Percentiles rank a stretch among this genome's conserved stretches.
Conservation (phyloP, 2,329 filamentous ascomycete species). For the Bipolaris bicolor region DNA sequence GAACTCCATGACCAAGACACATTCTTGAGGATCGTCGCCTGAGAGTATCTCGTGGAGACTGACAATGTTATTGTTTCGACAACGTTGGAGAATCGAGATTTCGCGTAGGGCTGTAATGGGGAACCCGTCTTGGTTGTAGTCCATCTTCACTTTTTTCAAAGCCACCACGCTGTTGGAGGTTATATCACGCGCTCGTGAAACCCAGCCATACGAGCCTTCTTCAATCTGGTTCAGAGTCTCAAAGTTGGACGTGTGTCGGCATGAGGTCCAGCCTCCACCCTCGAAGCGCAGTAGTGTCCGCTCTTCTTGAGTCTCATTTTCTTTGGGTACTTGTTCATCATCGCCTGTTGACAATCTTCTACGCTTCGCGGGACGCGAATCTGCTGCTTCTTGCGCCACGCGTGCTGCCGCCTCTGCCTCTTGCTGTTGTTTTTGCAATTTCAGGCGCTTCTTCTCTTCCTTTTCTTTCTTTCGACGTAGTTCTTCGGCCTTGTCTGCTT, state of each 20-base stretch:
- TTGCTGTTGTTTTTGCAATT: conserved; percentile 80
- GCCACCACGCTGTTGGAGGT: conserved; percentile 82
- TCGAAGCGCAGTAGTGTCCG: conserved; percentile 75
- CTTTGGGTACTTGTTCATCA: conserved; percentile 27
- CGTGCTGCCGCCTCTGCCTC: conserved; percentile 61
- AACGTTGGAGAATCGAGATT: conserved; percentile 87
- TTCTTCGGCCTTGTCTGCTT: conserved; percentile 77
- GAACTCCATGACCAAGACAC: conserved; percentile 96
- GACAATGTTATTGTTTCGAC: conserved; percentile 83
- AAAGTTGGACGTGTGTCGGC: conserved; percentile 83
- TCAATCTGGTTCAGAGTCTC: conserved; percentile 96
- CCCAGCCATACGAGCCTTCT: conserved; percentile 95
- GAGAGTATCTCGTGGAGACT: conserved; percentile 82
- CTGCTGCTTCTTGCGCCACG: conserved; percentile 37
- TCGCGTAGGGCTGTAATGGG: conserved; percentile 92
- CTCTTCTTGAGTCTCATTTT: conserved; percentile 39
- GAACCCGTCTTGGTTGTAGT: conserved; percentile 74
- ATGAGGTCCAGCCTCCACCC: conserved; percentile 69
- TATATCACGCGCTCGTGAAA: conserved; percentile 79
- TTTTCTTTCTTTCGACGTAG: conserved; percentile 79
- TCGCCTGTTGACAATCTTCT: conserved; percentile 63
- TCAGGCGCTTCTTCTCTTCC: conserved; percentile 84
- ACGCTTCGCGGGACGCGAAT: conserved; percentile 60
- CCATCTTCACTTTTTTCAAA: conserved; percentile 91
- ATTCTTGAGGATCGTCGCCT: conserved; percentile 68